A percentile compares a stretch with the other conserved stretches of the same genome.
These are phyloP conservation scores for Globisporangium paddicum DNA, from an alignment of 352 stramenopile species.

Conservation along the genomic window DNA sequence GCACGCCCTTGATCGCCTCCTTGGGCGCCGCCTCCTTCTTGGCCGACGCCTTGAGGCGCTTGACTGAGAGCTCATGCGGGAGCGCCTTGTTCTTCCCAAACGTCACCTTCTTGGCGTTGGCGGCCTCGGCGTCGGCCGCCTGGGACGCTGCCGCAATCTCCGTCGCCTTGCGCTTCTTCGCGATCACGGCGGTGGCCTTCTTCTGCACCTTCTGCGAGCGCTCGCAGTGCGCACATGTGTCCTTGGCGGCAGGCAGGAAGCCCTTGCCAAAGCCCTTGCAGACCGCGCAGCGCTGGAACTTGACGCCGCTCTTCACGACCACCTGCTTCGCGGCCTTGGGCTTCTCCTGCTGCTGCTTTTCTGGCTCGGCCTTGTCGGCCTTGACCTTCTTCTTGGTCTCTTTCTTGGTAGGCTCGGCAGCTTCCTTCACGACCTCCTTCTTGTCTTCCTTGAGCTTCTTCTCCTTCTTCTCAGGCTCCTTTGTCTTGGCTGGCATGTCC, in stretches of 20 bases:
- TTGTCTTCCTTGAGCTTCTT: conserved; percentile 17
- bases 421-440: conserved; percentile 1
- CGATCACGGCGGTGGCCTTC: conserved; percentile 39
- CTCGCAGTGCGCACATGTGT: conserved; percentile 69
- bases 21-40: conserved; percentile 54
- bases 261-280: conserved; percentile 77
- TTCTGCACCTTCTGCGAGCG: conserved; percentile 52
- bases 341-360: conserved; percentile 15
- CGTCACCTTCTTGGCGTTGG: conserved; percentile 69
- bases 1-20: conserved; percentile 66
- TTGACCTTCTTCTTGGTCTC: conserved; percentile 19
- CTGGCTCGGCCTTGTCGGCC: neutral
- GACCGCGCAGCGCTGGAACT: conserved; percentile 62
- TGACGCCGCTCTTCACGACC: conserved; percentile 60
- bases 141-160: conserved; percentile 28
- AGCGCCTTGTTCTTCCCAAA: conserved; percentile 86
- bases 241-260: conserved; percentile 59
- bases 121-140: conserved; percentile 22
- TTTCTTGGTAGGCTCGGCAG: conserved; percentile 10
- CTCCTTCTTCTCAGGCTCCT: conserved; percentile 11
- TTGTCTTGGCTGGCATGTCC: conserved; percentile 6
- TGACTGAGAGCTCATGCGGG: conserved; percentile 73
- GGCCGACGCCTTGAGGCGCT: conserved; percentile 74
- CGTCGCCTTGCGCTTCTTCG: conserved; percentile 64
- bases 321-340: conserved; percentile 21